These are phyloP conservation scores for Caryopteris hybrid DNA, from an alignment of 305 asterid species.

Conservation along the genomic window DNA sequence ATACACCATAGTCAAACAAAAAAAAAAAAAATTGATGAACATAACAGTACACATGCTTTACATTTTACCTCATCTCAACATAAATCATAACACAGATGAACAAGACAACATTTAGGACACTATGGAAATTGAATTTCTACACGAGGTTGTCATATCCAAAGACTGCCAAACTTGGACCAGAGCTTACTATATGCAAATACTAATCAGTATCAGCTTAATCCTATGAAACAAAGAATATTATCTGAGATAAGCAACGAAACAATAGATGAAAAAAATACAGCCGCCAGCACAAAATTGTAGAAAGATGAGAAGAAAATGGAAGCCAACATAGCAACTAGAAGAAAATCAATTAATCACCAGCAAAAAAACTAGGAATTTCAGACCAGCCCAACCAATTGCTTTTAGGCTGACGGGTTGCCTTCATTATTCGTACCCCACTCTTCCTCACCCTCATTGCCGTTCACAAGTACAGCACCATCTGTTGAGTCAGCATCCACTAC, in stretches of 20 bases:
- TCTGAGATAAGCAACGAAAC: constrained; percentile 18
- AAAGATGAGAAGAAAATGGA: constrained; percentile 23
- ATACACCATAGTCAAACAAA: constrained; percentile 1
- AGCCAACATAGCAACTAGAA: constrained; percentile 41
- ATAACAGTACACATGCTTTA: background rate
- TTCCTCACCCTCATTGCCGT: constrained; percentile 87
- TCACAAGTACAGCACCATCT: constrained; percentile 83
- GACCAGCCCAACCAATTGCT: constrained; percentile 85
- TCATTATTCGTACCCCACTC: constrained; percentile 95
- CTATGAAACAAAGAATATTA: constrained; percentile 6
- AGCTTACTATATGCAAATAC: background rate
- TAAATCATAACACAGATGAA: too few species aligned
- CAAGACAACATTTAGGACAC: constrained; percentile 2
- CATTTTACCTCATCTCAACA: background rate
- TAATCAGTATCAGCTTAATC: constrained; percentile 14
- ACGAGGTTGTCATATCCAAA: too few species aligned
- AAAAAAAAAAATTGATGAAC: background rate
- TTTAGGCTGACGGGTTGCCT: constrained; percentile 97
- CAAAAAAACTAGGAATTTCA: constrained; percentile 73
- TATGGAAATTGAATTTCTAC: constrained; percentile 6
- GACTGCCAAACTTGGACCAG: constrained; percentile 17
- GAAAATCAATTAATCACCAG: constrained; percentile 85
- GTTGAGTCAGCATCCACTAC: constrained; percentile 85
- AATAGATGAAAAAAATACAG: constrained; percentile 14
- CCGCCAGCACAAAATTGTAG: constrained; percentile 7